These are phyloP conservation scores for Smittium culicis DNA, from an alignment of 371 early-diverging fungal species.

Conservation along the genomic window DNA sequence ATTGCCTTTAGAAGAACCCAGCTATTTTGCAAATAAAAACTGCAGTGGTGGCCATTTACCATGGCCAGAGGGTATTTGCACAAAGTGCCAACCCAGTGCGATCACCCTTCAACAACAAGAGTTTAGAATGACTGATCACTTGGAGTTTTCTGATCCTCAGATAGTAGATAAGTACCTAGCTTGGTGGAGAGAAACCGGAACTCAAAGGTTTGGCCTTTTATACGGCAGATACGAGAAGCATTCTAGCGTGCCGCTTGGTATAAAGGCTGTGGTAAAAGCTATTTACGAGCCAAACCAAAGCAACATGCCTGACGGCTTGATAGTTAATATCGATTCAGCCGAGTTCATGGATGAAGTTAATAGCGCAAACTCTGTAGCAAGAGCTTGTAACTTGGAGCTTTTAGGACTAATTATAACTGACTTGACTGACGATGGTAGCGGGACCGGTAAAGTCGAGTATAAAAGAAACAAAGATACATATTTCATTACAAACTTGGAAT, in stretches of 20 bases:
- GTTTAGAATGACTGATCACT: constrained; percentile 96
- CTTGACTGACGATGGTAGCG: constrained; percentile 71
- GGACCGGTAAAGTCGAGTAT: constrained; percentile 65
- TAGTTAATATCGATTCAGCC: constrained; percentile 39
- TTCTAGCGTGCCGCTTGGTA: constrained; percentile 83
- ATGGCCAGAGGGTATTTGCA: constrained; percentile 91
- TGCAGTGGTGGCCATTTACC: constrained; percentile 76
- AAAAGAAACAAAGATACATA: constrained; percentile 85
- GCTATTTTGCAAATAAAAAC: constrained; percentile 57
- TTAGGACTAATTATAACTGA: constrained; percentile 97
- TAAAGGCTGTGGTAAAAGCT: constrained; percentile 93
- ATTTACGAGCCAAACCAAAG: constrained; percentile 93
- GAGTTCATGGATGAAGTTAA: constrained; percentile 39
- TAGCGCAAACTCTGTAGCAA: constrained; percentile 50
- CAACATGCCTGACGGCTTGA: constrained; percentile 68
- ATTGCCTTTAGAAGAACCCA: constrained; percentile 75
- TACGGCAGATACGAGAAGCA: constrained; percentile 91
- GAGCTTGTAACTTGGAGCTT: constrained; percentile 55
- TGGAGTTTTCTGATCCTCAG: constrained; percentile 84
- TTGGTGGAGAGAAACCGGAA: constrained; percentile 77
- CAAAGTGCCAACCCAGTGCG: constrained; percentile 93
- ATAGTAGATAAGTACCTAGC: constrained; percentile 81
- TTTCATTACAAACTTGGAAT: constrained; percentile 88
- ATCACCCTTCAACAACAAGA: constrained; percentile 77
- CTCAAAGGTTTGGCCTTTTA: constrained; percentile 85